Conservation (phyloP, 2,329 filamentous ascomycete species). For the Phyllosticta citriasiana region DNA sequence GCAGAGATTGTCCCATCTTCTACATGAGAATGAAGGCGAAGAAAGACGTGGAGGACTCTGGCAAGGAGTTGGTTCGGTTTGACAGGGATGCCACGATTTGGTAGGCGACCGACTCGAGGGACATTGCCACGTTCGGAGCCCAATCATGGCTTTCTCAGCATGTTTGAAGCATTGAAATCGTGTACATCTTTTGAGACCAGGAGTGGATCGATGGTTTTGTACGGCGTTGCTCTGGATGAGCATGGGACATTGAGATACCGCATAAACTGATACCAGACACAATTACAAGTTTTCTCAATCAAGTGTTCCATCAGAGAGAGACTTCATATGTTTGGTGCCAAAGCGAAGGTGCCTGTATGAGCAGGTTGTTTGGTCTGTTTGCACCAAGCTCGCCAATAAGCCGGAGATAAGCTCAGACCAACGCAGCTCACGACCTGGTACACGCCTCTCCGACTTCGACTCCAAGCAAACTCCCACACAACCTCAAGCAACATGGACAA, state of each 20-base stretch:
- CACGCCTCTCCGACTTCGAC: not conserved
- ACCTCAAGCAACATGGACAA: slow-evolving; percentile 36
- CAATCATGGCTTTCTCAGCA: not conserved
- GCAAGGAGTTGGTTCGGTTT: slow-evolving; percentile 82
- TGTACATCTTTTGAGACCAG: not conserved
- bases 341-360: too few species aligned
- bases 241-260: not conserved
- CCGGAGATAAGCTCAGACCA: slow-evolving; percentile 6
- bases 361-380: slow-evolving; percentile 2
- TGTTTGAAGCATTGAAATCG: not conserved
- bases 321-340: too few species aligned
- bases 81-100: slow-evolving; percentile 72
- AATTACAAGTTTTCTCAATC: not conserved
- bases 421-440: not conserved
- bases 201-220: not conserved
- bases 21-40: slow-evolving; percentile 99
- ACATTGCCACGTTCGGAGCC: not conserved
- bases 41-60: slow-evolving; percentile 94
- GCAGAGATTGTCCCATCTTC: slow-evolving; percentile 95
- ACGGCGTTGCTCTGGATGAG: not conserved
- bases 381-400: not conserved
- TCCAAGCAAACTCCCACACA: not conserved
- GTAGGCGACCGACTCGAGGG: slow-evolving; percentile 26
- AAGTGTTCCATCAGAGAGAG: too few species aligned
- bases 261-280: not conserved